Conservation (phyloP, 2,329 filamentous ascomycete species). For the Fusarium sp. region DNA sequence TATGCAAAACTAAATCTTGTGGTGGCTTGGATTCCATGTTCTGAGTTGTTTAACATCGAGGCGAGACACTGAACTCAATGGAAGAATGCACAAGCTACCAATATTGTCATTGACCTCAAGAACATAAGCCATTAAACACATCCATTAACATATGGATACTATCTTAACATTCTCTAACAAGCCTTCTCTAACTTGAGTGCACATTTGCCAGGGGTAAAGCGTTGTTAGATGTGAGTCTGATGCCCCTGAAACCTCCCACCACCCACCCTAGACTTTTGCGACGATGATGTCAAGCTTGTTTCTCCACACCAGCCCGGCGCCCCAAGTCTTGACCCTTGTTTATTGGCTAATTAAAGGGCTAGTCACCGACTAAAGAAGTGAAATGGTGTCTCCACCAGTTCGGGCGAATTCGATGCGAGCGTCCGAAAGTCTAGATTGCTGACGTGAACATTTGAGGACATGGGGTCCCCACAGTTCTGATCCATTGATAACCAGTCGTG, state of each 20-base stretch:
- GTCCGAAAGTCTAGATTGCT: not conserved
- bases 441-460: not conserved
- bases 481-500: not conserved
- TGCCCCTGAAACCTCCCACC: not conserved
- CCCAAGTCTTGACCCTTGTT: not conserved
- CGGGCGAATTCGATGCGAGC: not conserved
- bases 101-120: not conserved
- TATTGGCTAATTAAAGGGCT: not conserved
- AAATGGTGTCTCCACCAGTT: not conserved
- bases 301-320: not conserved
- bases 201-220: no score
- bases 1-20: not conserved
- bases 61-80: not conserved
- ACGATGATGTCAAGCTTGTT: not conserved
- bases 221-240: no score
- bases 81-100: not conserved
- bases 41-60: not conserved
- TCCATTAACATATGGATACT: not conserved
- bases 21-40: not conserved
- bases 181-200: not conserved
- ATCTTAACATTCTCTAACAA: not conserved
- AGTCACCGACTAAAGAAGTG: not conserved
- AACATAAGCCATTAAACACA: not conserved
- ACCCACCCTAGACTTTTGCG: not conserved
- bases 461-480: not conserved